Conservation (phyloP, 345 rosid species). For the Camelina sativa region DNA sequence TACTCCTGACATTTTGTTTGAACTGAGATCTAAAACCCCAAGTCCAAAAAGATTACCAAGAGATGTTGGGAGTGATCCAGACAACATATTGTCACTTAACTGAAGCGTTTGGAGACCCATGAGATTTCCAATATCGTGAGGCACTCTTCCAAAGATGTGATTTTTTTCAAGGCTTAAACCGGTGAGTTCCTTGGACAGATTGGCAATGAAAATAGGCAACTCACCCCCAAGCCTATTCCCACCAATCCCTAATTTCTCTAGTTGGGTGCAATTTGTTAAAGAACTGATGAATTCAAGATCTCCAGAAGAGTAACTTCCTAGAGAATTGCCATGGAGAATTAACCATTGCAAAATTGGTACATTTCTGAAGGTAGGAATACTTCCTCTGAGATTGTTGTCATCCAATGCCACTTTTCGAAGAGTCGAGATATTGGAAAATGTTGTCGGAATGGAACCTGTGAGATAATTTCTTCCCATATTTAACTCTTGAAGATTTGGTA, state of each 20-base stretch:
- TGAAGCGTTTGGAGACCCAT: rapidly evolving
- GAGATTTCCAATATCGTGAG: background rate
- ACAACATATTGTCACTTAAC: background rate
- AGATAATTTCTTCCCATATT: rapidly evolving
- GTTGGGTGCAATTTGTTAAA: background rate
- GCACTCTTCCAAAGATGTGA: background rate
- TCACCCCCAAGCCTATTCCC: background rate
- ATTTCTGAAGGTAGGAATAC: background rate
- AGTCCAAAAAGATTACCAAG: background rate
- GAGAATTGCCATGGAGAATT: background rate
- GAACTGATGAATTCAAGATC: background rate
- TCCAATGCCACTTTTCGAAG: background rate
- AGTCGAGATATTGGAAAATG: background rate
- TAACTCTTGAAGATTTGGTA: background rate
- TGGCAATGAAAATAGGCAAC: background rate
- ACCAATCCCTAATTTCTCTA: background rate
- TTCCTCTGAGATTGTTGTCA: background rate
- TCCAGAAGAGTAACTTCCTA: background rate
- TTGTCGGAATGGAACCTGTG: background rate
- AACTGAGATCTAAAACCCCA: background rate
- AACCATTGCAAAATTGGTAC: background rate
- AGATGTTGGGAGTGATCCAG: background rate
- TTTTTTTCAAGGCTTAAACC: background rate
- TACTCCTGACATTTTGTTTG: background rate
- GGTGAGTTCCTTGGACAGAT: background rate